Evolutionary conservation across 2,329 filamentous ascomycete genomes (phyloP).

Genomic region (Verticillium dahliae): DNA sequence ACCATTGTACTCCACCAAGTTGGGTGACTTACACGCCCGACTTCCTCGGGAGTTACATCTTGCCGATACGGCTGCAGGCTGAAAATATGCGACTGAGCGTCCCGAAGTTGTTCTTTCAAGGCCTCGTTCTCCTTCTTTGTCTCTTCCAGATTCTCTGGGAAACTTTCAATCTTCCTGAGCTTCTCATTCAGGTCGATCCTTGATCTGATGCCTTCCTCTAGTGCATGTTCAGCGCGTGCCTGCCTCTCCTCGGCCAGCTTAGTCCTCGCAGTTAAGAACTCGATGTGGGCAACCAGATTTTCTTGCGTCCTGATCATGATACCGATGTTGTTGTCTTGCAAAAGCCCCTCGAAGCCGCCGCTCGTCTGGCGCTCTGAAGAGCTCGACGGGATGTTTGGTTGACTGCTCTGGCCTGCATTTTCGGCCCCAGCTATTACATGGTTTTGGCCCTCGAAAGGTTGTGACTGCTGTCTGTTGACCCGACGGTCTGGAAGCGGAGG

Average conservation of each 20-base stretch:
- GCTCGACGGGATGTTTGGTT: not conserved
- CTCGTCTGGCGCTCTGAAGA: not conserved
- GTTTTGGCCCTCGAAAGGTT: not conserved
- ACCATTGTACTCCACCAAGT: too few relatives aligned
- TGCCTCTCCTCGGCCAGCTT: not conserved
- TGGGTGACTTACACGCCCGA: constrained; percentile 21
- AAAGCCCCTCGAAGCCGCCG: not conserved
- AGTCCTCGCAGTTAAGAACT: not conserved
- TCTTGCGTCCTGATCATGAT: constrained; percentile 10
- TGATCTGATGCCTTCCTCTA: not conserved
- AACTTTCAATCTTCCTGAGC: constrained; percentile 16
- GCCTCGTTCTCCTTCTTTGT: constrained; percentile 19
- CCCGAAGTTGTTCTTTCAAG: constrained; percentile 23
- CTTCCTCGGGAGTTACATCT: constrained; percentile 28
- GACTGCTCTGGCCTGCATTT: too few relatives aligned
- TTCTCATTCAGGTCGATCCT: constrained; percentile 14
- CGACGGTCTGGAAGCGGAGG: not conserved
- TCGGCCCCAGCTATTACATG: too few relatives aligned
- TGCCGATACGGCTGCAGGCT: constrained; percentile 32
- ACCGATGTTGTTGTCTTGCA: constrained; percentile 13
- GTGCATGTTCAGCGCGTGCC: not conserved
- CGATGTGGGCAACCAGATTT: not conserved
- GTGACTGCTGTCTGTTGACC: not conserved
- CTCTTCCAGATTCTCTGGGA: constrained; percentile 13
- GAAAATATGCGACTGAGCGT: constrained; percentile 32